phyloP scores from a whole-genome alignment of 2,329 filamentous ascomycete genomes.

The Ascochyta viciae-villosae region DNA sequence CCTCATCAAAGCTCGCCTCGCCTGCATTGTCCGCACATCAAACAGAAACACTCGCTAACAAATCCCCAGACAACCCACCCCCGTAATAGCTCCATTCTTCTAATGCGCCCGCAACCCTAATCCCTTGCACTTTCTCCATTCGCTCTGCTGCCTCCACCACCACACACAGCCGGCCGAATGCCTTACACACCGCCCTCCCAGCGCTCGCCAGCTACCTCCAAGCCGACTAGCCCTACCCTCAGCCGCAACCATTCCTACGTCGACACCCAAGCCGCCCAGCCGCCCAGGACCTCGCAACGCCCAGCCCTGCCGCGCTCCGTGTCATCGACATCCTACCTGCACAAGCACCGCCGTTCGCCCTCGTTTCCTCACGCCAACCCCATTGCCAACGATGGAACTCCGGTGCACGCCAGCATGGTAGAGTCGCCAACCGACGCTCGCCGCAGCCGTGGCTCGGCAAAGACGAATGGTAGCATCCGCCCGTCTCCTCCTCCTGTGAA shows the following conservation, averaged over 20 bases:
- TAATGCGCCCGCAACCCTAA: conserved; percentile 54
- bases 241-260: conserved; percentile 60
- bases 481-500: conserved; percentile 85
- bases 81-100: conserved; percentile 41
- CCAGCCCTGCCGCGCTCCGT: conserved; percentile 62
- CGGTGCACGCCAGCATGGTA: conserved; percentile 27
- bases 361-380: conserved; percentile 51
- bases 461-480: conserved; percentile 68
- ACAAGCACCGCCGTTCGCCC: conserved; percentile 66
- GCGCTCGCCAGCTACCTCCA: conserved; percentile 65
- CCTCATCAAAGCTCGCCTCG: conserved; percentile 15
- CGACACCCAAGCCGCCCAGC: conserved; percentile 49
- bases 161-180: conserved; percentile 64
- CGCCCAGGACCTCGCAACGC: conserved; percentile 45
- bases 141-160: conserved; percentile 39
- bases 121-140: conserved; percentile 36
- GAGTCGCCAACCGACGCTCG: conserved; percentile 28
- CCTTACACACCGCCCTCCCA: conserved; percentile 85
- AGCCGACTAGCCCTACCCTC: conserved; percentile 58
- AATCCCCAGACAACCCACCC: conserved; percentile 26
- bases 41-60: conserved; percentile 20
- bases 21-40: neutral
- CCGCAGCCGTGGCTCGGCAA: conserved; percentile 38
- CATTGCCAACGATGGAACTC: conserved; percentile 39
- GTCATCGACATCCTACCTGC: conserved; percentile 67